Evolutionary conservation across 2,329 filamentous ascomycete genomes (phyloP).

Genomic region (Ophiostoma pallidulum): DNA sequence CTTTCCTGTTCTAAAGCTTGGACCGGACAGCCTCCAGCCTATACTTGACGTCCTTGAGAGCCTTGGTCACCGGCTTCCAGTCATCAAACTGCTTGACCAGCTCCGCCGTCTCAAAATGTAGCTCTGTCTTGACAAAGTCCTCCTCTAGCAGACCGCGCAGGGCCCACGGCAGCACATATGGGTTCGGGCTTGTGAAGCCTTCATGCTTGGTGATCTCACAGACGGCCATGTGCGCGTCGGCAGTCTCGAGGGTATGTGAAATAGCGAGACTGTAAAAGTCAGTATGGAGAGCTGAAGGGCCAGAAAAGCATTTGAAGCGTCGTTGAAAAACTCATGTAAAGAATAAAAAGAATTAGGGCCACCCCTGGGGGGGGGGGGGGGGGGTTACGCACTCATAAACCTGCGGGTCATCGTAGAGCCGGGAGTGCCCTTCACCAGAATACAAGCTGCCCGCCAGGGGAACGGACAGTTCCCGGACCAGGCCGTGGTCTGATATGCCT

Average conservation of each 20-base stretch:
- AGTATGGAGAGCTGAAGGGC: too few relatives aligned
- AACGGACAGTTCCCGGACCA: slow-evolving; percentile 80
- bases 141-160: slow-evolving; percentile 92
- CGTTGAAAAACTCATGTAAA: too few relatives aligned
- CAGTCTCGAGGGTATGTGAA: slow-evolving; percentile 64
- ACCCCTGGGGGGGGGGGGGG: too few relatives aligned
- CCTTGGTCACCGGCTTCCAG: slow-evolving; percentile 86
- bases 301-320: too few relatives aligned
- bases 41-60: slow-evolving; percentile 92
- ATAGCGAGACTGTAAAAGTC: slow-evolving; percentile 61
- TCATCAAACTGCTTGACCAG: slow-evolving; percentile 83
- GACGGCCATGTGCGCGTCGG: slow-evolving; percentile 36
- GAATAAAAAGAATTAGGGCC: too few relatives aligned
- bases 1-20: slow-evolving; percentile 48
- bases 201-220: slow-evolving; percentile 45
- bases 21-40: slow-evolving; percentile 84
- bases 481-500: slow-evolving; percentile 83
- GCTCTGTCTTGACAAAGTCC: slow-evolving; percentile 73
- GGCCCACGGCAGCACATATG: slow-evolving; percentile 88
- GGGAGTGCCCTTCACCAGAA: slow-evolving; percentile 83
- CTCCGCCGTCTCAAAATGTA: slow-evolving; percentile 66
- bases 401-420: slow-evolving; percentile 79
- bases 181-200: slow-evolving; percentile 53
- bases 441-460: slow-evolving; percentile 88
- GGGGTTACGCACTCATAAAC: slow-evolving; percentile 59